Conservation (phyloP, 345 rosid species). For the Mangifera indica region DNA sequence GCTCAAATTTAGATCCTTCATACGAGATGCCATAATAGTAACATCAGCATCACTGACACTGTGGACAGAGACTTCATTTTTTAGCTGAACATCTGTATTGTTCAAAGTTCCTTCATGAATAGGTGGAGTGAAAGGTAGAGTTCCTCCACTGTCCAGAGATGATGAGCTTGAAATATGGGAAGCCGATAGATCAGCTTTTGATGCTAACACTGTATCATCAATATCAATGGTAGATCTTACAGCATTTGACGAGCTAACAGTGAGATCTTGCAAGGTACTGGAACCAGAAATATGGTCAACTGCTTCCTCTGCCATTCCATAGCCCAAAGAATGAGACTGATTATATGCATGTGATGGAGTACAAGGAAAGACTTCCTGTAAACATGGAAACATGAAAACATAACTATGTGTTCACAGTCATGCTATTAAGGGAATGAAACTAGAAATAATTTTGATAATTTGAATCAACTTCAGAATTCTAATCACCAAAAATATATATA, state of each 20-base stretch:
- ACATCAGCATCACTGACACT: constrained; percentile 27
- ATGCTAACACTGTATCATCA: constrained; percentile 19
- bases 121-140: constrained; percentile 1
- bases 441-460: constrained; percentile 2
- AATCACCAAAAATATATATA: constrained; percentile 10
- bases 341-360: constrained; percentile 39
- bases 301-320: constrained; percentile 34
- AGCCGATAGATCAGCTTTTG: constrained; percentile 18
- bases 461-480: constrained; percentile 6
- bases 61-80: constrained; percentile 18
- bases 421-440: constrained; percentile 15
- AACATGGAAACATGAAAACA: constrained; percentile 24
- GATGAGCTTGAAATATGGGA: constrained; percentile 19
- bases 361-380: constrained; percentile 42
- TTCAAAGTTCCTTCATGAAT: constrained; percentile 21
- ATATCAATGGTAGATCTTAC: constrained; percentile 22
- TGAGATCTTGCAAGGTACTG: constrained; percentile 25
- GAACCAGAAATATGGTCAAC: constrained; percentile 27
- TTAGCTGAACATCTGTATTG: constrained; percentile 1
- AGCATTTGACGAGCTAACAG: constrained; percentile 30
- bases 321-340: constrained; percentile 39
- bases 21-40: constrained; percentile 24
- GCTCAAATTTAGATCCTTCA: constrained; percentile 40
- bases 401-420: constrained; percentile 1
- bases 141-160: constrained; percentile 15